Percentiles rank a stretch among this genome's conserved stretches.
phyloP scores from a whole-genome alignment of 2,329 filamentous ascomycete genomes.

The Penicillium brasilianum region DNA sequence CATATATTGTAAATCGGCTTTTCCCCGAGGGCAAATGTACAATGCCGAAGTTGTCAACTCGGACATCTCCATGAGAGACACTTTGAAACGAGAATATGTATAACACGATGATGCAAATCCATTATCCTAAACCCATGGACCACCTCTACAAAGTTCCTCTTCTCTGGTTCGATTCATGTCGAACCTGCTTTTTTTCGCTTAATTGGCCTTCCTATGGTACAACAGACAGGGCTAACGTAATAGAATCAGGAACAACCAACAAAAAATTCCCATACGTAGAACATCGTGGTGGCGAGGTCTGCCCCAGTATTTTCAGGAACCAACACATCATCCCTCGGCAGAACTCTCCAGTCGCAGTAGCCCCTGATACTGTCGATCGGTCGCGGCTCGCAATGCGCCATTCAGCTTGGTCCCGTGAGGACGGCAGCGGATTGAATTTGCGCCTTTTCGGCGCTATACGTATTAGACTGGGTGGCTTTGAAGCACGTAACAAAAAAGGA shows the following conservation, averaged over 20 bases:
- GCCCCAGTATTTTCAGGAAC: constrained; percentile 15
- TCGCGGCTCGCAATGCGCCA: constrained; percentile 14
- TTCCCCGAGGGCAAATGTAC: neutral
- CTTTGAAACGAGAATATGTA: neutral
- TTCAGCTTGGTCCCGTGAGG: constrained; percentile 3
- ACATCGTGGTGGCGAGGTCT: neutral
- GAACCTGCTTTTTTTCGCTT: neutral
- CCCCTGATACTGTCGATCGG: constrained; percentile 30
- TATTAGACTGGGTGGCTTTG: neutral
- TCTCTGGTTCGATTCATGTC: neutral
- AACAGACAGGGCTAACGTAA: neutral
- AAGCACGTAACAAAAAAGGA: neutral
- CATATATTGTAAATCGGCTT: constrained; percentile 4
- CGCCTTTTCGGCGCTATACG: neutral
- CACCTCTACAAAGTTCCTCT: neutral
- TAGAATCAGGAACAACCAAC: constrained; percentile 3
- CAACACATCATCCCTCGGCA: constrained; percentile 21
- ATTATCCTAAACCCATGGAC: neutral
- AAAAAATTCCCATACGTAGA: neutral
- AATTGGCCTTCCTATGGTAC: constrained; percentile 1
- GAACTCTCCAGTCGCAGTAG: constrained; percentile 16
- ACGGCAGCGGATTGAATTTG: neutral
- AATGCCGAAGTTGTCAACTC: too few relatives aligned
- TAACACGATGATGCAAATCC: neutral
- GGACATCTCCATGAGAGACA: neutral